Base-by-base conservation (phyloP, 768 basidiomycete species). In the Lactifluus hygrophoroides region DNA sequence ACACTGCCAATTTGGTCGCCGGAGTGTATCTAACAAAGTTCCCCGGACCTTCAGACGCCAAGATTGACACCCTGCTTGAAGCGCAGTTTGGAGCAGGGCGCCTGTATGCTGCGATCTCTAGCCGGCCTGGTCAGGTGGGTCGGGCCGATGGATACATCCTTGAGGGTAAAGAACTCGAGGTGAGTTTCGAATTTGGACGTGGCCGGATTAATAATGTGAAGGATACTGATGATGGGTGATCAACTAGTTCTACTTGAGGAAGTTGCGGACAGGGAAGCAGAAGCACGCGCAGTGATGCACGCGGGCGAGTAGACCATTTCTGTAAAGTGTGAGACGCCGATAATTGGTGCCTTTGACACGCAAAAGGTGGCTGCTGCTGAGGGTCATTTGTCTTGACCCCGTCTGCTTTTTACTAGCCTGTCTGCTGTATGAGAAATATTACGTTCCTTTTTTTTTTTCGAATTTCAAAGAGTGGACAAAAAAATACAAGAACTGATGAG, bases 121-220 rank as follows among this genome's bases (percentile, higher is more conserved):
- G 91, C 73, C 86, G 96, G 73, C 96, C 96, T 56, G 96, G 96
- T 40, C 96, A 99, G 74, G 89, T 85, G 56, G 96, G 96, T 28
- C 93, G 96, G 65, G 85, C 88, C 57, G 96, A 99, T 73, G 96
- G 96, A 52, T 97, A 98, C 76, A 78, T 99, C 63, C 84, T 99
- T 54, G 96, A 99, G 80, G 96, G 96, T 70, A 94, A 91, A 77
- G 96, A 99, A 74, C 85, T 98, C 56, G 94, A 98, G 82, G 93
- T 95, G 64, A 51, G 80, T 70, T 45, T 55, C 21, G n/a, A 50
- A 38, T 17, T 50, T 42, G 28, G 37, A 17, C 54, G 23, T 40
- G 40, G 40, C 30, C 28, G 43, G 5, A 25, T 32, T 27, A 40
- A 30, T 8, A 5, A 25, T n/a, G n/a, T n/a, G n/a, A 43, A 32